Base-by-base conservation (phyloP, 192 early-diverging fungal genomes). In the Podila verticillata region DNA sequence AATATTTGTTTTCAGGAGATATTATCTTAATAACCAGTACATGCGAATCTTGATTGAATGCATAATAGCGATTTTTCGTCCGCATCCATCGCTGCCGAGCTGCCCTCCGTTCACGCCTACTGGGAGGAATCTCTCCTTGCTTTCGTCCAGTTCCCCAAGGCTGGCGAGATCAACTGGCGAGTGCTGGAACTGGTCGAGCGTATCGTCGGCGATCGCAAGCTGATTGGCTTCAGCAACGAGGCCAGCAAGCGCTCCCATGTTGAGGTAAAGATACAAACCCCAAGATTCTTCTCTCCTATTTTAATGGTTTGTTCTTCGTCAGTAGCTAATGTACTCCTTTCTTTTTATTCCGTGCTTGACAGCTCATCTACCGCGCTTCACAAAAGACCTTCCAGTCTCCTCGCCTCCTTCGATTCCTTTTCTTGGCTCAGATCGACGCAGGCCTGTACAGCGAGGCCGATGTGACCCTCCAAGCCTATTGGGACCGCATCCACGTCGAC, bases 401-500 rank as follows among this genome's bases (percentile, higher is more conserved):
- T 24, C 78, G 84, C 4, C 84, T 93, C 56, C 39, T 90, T 60
- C 92, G 92, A 0, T 91, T 91, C 66, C 74, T 92, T 9, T 84
- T 92, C 63, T 75, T 84, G 47, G 77, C 88, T 0, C 84, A 93
- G n/a, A 70, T 89, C 8, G 68, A 70, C 26, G 71, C 89, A 7
- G 93, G 93, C 48, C 90, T 93, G 63, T 93, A 90, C 74, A 89
- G 92, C 58, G 93, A 95, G 81, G 93, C 92, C 0, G 85, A 89
- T n/a, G 73, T 91, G 65, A 92, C 90, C 26, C 64, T 95, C 6
- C 72, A 81, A 32, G 84, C 92, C 1, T 95, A 95, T 69, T 65
- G 87, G 59, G 69, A 84, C 44, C 72, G 92, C 74, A 85, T 86
- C 22, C 86, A 81, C 62, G 63, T 70, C 29, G 66, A 82, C n/a